Percentiles rank a stretch among this genome's conserved stretches.
These are phyloP conservation scores for Fusarium sp. DNA, from an alignment of 2,329 filamentous ascomycete genomes.

Conservation along the genomic window DNA sequence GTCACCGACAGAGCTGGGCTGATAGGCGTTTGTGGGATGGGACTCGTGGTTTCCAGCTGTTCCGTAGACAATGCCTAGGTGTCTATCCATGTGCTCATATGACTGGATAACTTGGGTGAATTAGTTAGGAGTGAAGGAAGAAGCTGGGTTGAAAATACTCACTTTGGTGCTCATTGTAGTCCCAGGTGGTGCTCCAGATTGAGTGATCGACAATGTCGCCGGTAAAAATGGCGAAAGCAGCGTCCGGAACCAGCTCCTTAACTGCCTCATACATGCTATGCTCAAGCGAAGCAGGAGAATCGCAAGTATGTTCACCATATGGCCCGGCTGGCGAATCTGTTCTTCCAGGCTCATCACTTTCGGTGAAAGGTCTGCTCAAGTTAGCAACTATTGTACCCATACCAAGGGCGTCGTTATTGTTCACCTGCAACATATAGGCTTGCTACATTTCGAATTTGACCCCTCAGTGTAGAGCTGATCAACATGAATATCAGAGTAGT, in stretches of 20 bases:
- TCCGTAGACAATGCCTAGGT: conserved; percentile 62
- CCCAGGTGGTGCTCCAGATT: conserved; percentile 60
- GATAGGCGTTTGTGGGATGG: conserved; percentile 66
- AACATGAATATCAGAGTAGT: conserved; percentile 72
- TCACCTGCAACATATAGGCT: conserved; percentile 70
- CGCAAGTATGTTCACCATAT: conserved; percentile 67
- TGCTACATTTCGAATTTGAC: conserved; percentile 67
- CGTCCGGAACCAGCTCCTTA: conserved; percentile 59
- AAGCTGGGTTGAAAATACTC: conserved; percentile 5
- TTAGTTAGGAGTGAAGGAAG: neutral
- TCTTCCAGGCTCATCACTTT: conserved; percentile 62
- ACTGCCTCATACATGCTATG: conserved; percentile 69
- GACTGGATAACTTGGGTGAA: conserved; percentile 57
- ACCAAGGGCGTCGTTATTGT: neutral
- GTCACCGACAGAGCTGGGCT: conserved; percentile 56
- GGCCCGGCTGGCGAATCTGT: conserved; percentile 63
- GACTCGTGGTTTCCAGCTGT: conserved; percentile 71
- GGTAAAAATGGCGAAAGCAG: conserved; percentile 69
- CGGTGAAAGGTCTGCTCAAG: conserved; percentile 58
- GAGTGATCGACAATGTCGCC: conserved; percentile 70
- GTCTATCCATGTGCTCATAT: conserved; percentile 61
- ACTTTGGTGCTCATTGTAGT: conserved; percentile 52
- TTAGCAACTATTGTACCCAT: neutral
- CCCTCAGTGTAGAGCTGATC: conserved; percentile 68
- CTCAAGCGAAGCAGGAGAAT: conserved; percentile 64